Percentiles rank a stretch among this genome's conserved stretches.
Evolutionary conservation across 2,329 filamentous ascomycete species (phyloP).

Genomic region (Aspergillus sp.): DNA sequence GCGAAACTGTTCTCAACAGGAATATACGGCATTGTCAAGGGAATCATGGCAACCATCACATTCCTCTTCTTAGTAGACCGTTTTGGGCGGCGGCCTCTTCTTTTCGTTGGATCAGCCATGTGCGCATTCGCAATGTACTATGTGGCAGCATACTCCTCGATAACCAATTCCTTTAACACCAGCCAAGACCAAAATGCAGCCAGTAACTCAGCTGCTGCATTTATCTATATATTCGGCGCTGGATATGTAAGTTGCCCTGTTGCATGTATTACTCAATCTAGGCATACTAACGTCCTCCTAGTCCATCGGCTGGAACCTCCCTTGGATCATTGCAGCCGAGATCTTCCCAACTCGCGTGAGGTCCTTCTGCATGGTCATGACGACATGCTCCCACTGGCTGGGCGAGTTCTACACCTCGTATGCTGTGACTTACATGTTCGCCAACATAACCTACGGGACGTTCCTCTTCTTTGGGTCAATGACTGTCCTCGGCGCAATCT

Average conservation of each 20-base stretch:
- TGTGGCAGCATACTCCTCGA: not conserved
- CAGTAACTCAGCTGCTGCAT: not conserved
- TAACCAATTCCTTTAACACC: not conserved
- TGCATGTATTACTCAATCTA: not conserved
- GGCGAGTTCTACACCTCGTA: not conserved
- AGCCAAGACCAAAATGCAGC: not conserved
- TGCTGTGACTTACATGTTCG: not conserved
- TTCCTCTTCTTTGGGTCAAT: slow-evolving; percentile 47
- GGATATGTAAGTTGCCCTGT: not conserved
- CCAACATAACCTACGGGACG: not conserved
- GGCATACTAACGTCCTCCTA: not conserved
- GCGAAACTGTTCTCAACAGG: not conserved
- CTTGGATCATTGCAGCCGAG: not conserved
- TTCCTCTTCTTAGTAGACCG: not conserved
- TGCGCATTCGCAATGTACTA: not conserved
- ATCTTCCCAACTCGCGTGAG: not conserved
- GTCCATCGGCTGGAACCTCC: not conserved
- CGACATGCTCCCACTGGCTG: not conserved
- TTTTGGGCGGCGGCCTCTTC: not conserved
- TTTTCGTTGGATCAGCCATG: not conserved
- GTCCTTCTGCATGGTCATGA: not conserved
- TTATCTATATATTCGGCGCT: not conserved
- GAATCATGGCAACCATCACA: not conserved
- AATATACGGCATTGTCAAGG: not conserved
- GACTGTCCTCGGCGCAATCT: slow-evolving; percentile 24